Evolutionary conservation across 805 yeast species (phyloP).

Genomic region (Yamadazyma philogaea): DNA sequence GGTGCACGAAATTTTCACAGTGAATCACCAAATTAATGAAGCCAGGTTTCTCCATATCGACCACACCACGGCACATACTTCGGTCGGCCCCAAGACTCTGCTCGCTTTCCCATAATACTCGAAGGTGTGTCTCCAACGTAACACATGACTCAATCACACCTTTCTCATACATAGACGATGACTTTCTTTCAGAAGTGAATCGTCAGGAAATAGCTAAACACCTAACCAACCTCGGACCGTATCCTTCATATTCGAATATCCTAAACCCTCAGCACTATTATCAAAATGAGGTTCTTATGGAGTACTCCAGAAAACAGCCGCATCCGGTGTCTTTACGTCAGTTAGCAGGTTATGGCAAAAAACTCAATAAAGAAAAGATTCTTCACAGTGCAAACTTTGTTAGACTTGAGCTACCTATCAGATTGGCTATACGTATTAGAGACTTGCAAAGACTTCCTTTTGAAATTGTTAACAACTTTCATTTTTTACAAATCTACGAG

Average conservation of each 20-base stretch:
- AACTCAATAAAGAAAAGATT: slow-evolving; percentile 71
- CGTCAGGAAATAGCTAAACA: slow-evolving; percentile 28
- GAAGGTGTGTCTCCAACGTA: too few relatives aligned
- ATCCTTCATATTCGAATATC: slow-evolving; percentile 39
- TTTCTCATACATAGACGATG: slow-evolving; percentile 31
- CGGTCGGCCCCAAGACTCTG: not conserved
- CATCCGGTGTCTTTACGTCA: slow-evolving; percentile 91
- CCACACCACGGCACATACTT: not conserved
- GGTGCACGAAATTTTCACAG: not conserved
- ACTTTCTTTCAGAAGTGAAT: slow-evolving; percentile 31
- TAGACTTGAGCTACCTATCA: slow-evolving; percentile 74
- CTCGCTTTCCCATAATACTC: not conserved
- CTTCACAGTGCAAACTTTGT: slow-evolving; percentile 86
- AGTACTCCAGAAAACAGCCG: slow-evolving; percentile 63
- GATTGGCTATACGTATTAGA: slow-evolving; percentile 76
- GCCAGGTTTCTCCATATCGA: not conserved
- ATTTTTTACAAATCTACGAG: slow-evolving; percentile 83
- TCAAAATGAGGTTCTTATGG: slow-evolving; percentile 67
- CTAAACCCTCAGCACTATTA: slow-evolving; percentile 73
- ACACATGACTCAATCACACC: slow-evolving; percentile 19
- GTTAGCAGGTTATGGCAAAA: slow-evolving; percentile 83
- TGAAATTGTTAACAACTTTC: slow-evolving; percentile 79
- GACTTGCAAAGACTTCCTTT: slow-evolving; percentile 82
- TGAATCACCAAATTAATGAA: not conserved
- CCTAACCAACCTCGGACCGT: slow-evolving; percentile 33